Evolutionary conservation across 768 basidiomycete species (phyloP), one percentile per base, ranked within the genome.

Genomic region (Lactarius akahatsu): DNA sequence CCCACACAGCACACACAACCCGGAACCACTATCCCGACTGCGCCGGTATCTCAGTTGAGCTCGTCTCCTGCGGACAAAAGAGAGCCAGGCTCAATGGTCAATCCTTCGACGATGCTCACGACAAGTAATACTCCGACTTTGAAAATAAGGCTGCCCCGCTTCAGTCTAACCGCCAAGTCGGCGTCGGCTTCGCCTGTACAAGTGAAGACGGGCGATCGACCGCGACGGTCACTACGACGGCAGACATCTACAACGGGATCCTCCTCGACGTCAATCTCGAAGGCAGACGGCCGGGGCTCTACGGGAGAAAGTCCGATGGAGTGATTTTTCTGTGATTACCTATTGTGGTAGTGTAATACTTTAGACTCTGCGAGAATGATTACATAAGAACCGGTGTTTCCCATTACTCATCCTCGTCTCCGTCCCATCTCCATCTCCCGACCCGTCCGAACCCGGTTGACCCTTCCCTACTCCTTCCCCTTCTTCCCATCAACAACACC

Each of bases 101-200:
- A 45, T 34, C n/a, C 68, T 54, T 63, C 66, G 8, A 28, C 66
- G 8, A 28, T 41, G 18, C 34, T 56, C 30, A 43, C 56, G 10
- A 58, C 54, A 30, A 52, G 47, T 20, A 47, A 45, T 18, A 64
- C 66, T 13, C 60, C 65, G 43, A 67, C 57, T 16, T 50, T 69
- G 50, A 69, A 69, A 58, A 69, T 69, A 47, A 55, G 68, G 61
- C 43, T 69, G 16, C 68, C 68, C 1, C 68, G 68, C 7, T 62
- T 69, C 57, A 66, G 61, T 58, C 38, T 67, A 9, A 54, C 28
- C 6, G 40, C 65, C 16, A 69, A 67, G 50, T 57, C 59, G 43
- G 61, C 65, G 26, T 23, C 64, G 8, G 47, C 38, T 13, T 62
- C 68, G n/a, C 60, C 68, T 54, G 65, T 62, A 28, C 65, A 59